Evolutionary conservation across 805 yeast genomes (phyloP), one percentile per base, ranked within the genome.

Genomic region (Sugiyamaella mastotermitis): DNA sequence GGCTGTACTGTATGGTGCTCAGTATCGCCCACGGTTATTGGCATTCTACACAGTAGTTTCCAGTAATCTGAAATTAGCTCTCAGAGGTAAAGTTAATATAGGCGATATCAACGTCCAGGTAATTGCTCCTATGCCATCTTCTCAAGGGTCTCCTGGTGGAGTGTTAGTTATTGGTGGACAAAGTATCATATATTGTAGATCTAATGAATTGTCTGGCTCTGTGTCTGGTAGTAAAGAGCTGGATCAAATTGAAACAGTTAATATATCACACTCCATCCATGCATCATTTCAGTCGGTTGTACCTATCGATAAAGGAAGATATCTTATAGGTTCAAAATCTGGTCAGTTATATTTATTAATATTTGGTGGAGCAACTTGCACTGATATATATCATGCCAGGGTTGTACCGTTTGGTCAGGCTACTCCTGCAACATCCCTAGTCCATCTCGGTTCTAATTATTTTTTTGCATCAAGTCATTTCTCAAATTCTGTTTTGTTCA

Each of bases 381-480:
- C 20, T 13, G n/a, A 7, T 31, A 11, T 20, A 19, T n/a, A 21
- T 16, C 18, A n/a, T 5, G 15, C 17, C 7, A 11, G 14, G 20
- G 15, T 43, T n/a, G n/a, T 18, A 7, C 30, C 23, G 3, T 8
- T 37, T 5, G 47, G 45, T 5, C 15, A 3, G n/a, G 20, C 35
- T 4, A 14, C 45, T 6, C 39, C 45, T 11, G 33, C 37, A 2
- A 27, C 32, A 6, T 28, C 25, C n/a, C 29, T 43, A 5, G 33
- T 40, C 10, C 47, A 43, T 23, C 19, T 43, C 7, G 37, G 42
- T n/a, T 21, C 42, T 2, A 29, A 30, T 10, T 41, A 31, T 11
- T 43, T 43, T 27, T 43, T 43, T 22, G 42, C 36, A 5, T 28
- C 44, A 20, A 41, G 44, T 27, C 34, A 31, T 18, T 13, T 25